Conservation (phyloP, 2,329 filamentous ascomycete genomes). For the Trematosphaeria pertusa region DNA sequence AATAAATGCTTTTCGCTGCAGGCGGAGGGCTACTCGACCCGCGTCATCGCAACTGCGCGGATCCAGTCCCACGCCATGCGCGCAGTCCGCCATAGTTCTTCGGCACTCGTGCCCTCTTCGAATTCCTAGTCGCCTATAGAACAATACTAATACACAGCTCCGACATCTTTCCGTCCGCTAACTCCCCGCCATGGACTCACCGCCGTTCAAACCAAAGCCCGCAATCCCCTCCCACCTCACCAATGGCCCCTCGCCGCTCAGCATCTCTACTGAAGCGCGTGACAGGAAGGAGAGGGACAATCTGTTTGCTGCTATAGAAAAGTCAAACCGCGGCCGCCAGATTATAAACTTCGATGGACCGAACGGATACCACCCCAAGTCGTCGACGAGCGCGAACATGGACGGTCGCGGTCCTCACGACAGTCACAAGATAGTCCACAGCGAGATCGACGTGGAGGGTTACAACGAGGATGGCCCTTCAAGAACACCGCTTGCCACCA, state of each 20-base stretch:
- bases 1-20: constrained; percentile 16
- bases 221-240: constrained; percentile 64
- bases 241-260: constrained; percentile 62
- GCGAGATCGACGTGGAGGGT: constrained; percentile 55
- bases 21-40: constrained; percentile 27
- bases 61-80: too few relatives aligned
- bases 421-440: constrained; percentile 27
- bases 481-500: constrained; percentile 61
- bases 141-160: constrained; percentile 11
- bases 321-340: constrained; percentile 60
- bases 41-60: constrained; percentile 23
- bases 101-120: constrained; percentile 20
- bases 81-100: constrained; percentile 13
- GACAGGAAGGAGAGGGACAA: constrained; percentile 62
- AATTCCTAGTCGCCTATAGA: constrained; percentile 14
- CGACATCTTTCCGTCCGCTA: constrained; percentile 16
- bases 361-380: constrained; percentile 38
- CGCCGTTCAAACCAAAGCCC: constrained; percentile 56
- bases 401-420: constrained; percentile 23
- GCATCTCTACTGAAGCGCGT: constrained; percentile 55
- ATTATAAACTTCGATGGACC: constrained; percentile 53
- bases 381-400: constrained; percentile 21
- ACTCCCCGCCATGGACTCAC: constrained; percentile 53
- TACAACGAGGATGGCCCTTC: constrained; percentile 59
- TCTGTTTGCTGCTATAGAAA: constrained; percentile 65